A percentile compares a stretch with the other conserved stretches of the same genome.
These are phyloP conservation scores for Prunus kanzakura DNA, from an alignment of 306 rosid genomes.

Conservation along the genomic window DNA sequence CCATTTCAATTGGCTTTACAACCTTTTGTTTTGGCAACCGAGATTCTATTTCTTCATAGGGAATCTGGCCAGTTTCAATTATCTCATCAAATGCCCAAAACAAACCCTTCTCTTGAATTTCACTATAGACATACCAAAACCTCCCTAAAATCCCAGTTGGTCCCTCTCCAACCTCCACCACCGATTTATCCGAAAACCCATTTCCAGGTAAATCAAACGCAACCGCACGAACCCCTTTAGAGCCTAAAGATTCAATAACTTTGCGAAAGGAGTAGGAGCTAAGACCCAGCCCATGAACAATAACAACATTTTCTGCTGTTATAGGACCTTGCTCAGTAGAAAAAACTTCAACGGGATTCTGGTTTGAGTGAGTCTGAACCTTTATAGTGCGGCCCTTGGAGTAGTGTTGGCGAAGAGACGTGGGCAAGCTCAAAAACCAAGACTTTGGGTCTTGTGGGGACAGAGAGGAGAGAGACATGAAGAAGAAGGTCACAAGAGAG, in stretches of 20 bases:
- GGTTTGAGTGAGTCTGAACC: slow-evolving; percentile 55
- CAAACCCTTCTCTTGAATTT: slow-evolving; percentile 75
- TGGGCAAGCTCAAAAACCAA: slow-evolving; percentile 74
- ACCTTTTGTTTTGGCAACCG: slow-evolving; percentile 53
- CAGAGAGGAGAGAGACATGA: slow-evolving; percentile 44
- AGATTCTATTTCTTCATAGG: slow-evolving; percentile 71
- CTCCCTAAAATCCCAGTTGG: slow-evolving; percentile 58
- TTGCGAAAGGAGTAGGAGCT: slow-evolving; percentile 69
- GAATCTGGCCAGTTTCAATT: slow-evolving; percentile 85
- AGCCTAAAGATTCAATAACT: slow-evolving; percentile 35
- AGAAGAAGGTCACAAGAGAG: slow-evolving; percentile 51
- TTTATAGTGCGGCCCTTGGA: slow-evolving; percentile 71
- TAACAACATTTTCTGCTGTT: slow-evolving; percentile 47
- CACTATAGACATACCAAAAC: slow-evolving; percentile 61
- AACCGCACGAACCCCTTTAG: slow-evolving; percentile 51
- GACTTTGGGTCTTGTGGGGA: slow-evolving; percentile 62
- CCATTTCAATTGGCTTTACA: slow-evolving; percentile 53
- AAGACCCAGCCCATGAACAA: slow-evolving; percentile 70
- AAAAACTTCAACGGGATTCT: slow-evolving; percentile 61
- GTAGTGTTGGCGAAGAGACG: slow-evolving; percentile 67
- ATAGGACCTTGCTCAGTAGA: slow-evolving; percentile 40
- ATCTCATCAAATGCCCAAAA: slow-evolving; percentile 97
- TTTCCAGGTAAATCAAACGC: slow-evolving; percentile 82
- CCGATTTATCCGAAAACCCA: slow-evolving; percentile 80
- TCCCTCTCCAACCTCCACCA: slow-evolving; percentile 43